phyloP scores from a whole-genome alignment of 1,284 basidiomycete genomes.

The Neolentinus lepideus region DNA sequence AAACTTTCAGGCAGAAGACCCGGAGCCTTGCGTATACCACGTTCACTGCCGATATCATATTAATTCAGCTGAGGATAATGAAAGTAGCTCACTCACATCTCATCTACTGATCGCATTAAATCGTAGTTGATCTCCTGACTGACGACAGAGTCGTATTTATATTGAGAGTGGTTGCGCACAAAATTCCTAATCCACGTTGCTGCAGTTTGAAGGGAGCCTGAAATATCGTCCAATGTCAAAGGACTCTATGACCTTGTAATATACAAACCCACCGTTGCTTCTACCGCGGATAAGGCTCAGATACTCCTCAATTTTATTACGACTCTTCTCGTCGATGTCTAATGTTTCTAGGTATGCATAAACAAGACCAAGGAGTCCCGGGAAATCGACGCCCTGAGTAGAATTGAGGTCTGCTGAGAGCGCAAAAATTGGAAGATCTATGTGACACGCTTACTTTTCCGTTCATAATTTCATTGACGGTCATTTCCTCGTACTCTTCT shows the following conservation, averaged over 20 bases:
- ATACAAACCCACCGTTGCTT: constrained; percentile 63
- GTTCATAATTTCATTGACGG: constrained; percentile 89
- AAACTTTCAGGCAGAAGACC: constrained; percentile 59
- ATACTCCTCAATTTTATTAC: constrained; percentile 68
- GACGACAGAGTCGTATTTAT: constrained; percentile 89
- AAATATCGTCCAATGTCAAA: background rate
- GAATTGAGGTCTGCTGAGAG: background rate
- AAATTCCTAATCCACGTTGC: constrained; percentile 94
- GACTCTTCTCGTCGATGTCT: constrained; percentile 65
- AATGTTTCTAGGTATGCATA: constrained; percentile 85
- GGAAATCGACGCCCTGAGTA: constrained; percentile 57
- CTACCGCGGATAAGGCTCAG: constrained; percentile 74
- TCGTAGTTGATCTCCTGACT: constrained; percentile 93
- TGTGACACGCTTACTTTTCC: constrained; percentile 57
- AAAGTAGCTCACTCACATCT: constrained; percentile 59
- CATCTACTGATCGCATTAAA: constrained; percentile 85
- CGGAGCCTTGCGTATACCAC: constrained; percentile 58
- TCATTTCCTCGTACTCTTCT: constrained; percentile 89
- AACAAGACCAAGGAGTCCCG: constrained; percentile 83
- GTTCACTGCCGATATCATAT: constrained; percentile 41
- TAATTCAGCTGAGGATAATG: constrained; percentile 5
- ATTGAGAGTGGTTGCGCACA: constrained; percentile 83
- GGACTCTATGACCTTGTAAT: background rate
- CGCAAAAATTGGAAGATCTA: background rate
- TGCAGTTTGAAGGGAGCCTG: constrained; percentile 81